Percentiles rank a stretch among this genome's conserved stretches.
phyloP scores from a whole-genome alignment of 2,329 filamentous ascomycete species.

The Sclerotinia trifoliorum region DNA sequence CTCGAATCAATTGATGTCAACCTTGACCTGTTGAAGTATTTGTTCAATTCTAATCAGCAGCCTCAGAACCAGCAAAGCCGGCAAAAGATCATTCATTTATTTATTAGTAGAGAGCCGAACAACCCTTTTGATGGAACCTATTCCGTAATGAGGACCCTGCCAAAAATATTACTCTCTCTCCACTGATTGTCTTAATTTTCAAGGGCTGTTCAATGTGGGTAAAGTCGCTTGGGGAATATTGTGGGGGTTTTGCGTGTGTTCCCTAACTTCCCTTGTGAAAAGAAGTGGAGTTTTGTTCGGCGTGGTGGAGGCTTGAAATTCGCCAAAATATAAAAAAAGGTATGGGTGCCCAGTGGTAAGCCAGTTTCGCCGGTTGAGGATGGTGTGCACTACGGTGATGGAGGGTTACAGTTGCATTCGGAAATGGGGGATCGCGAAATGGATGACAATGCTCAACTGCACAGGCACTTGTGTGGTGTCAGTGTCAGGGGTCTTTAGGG shows the following conservation, averaged over 20 bases:
- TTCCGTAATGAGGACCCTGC: neutral
- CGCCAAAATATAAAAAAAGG: conserved; percentile 1
- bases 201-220: conserved; percentile 7
- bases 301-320: conserved; percentile 13
- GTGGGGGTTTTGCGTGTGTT: conserved; percentile 18
- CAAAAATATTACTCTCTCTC: neutral
- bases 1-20: neutral
- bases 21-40: neutral
- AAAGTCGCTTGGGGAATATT: conserved; percentile 9
- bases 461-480: conserved; percentile 12
- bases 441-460: conserved; percentile 17
- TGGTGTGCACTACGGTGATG: conserved; percentile 1
- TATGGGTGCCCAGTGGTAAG: neutral
- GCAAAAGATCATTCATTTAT: neutral
- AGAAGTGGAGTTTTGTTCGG: conserved; percentile 7
- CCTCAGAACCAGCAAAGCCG: neutral
- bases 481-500: conserved; percentile 14
- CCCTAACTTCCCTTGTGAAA: neutral
- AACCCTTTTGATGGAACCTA: neutral
- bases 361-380: conserved; percentile 11
- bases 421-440: conserved; percentile 22
- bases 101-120: neutral
- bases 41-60: neutral
- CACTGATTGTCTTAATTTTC: conserved; percentile 5
- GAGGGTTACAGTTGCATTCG: conserved; percentile 22